These are phyloP conservation scores for Microdochium paspali DNA, from an alignment of 2,329 filamentous ascomycete species.

Conservation along the genomic window DNA sequence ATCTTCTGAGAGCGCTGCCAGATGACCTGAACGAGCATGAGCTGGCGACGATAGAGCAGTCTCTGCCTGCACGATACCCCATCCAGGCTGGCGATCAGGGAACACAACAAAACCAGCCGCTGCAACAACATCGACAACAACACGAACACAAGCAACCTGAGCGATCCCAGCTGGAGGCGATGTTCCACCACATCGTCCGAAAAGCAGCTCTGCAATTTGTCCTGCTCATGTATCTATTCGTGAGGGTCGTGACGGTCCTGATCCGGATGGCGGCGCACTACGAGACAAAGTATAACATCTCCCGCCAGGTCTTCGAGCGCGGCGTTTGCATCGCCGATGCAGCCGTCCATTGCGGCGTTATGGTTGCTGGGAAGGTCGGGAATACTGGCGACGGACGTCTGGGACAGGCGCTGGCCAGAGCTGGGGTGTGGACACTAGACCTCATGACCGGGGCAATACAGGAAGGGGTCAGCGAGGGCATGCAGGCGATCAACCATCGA, in stretches of 20 bases:
- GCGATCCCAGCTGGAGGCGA: slow-evolving; percentile 21
- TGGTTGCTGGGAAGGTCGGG: slow-evolving; percentile 43
- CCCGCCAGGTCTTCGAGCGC: slow-evolving; percentile 42
- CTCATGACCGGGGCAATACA: slow-evolving; percentile 57
- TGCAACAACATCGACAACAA: neutral
- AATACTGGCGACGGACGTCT: slow-evolving; percentile 55
- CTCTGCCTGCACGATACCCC: slow-evolving; percentile 31
- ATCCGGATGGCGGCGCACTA: slow-evolving; percentile 46
- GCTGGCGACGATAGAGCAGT: slow-evolving; percentile 35
- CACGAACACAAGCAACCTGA: neutral
- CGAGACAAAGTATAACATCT: slow-evolving; percentile 58
- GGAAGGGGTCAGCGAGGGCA: slow-evolving; percentile 43
- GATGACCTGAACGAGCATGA: slow-evolving; percentile 46
- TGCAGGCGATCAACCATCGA: slow-evolving; percentile 13
- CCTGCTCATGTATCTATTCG: slow-evolving; percentile 48
- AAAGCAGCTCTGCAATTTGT: slow-evolving; percentile 47
- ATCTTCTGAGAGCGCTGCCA: slow-evolving; percentile 55
- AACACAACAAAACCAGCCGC: slow-evolving; percentile 5
- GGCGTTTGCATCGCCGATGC: slow-evolving; percentile 42
- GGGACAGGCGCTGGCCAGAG: slow-evolving; percentile 46
- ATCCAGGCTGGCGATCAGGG: slow-evolving; percentile 7
- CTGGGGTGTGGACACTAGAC: slow-evolving; percentile 52
- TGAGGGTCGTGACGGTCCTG: slow-evolving; percentile 44
- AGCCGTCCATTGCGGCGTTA: slow-evolving; percentile 40
- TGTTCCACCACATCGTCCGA: slow-evolving; percentile 51